Evolutionary conservation across 768 basidiomycete genomes (phyloP), one percentile per base, ranked within the genome.

Genomic region (Fibroporia radiculosa): DNA sequence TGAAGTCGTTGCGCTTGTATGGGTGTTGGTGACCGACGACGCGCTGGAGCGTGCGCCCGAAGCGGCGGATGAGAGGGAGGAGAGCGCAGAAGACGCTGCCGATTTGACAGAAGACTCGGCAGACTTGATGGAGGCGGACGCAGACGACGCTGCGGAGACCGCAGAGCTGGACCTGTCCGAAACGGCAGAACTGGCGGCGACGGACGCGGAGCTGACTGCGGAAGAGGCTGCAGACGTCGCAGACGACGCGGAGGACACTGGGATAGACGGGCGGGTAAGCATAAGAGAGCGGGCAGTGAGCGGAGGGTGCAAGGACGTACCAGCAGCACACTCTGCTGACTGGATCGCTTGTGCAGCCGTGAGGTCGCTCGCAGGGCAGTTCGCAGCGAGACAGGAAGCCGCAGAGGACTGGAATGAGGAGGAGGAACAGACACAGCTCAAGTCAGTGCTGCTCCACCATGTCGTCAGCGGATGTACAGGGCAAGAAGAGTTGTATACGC

Each of bases 381-480:
- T 63, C 0, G 49, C 13, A 14, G 20, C 1, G 22, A 75, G 58
- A 50, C 73, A 75, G 5, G 22, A 1, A 0, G 1, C 6, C 2
- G 66, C 66, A 1, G 56, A 54, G 4, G 3, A 0, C 45, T 72
- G 71, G 69, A 70, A 74, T 1, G 46, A 31, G 1, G 42, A 8
- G 42, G 60, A 67, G 4, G 61, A 53, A 58, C 73, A 75, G 22
- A 69, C 49, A 41, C 73, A 75, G 0, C 45, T 0, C 16, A 68
- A 24, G 36, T 38, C 36, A 19, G 36, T 38, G 36, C 36, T 38
- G 18, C 13, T 8, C 18, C 8, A 14, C n/a, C n/a, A n/a, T n/a
- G n/a, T 4, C 13, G n/a, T n/a, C 36, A 38, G 36, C 36, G 36
- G 20, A 24, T 18, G 4, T 3, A 14, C 6, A 12, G 36, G 18